Evolutionary conservation across 257 asterid species (phyloP).

Genomic region (Solanum gracilifrons): DNA sequence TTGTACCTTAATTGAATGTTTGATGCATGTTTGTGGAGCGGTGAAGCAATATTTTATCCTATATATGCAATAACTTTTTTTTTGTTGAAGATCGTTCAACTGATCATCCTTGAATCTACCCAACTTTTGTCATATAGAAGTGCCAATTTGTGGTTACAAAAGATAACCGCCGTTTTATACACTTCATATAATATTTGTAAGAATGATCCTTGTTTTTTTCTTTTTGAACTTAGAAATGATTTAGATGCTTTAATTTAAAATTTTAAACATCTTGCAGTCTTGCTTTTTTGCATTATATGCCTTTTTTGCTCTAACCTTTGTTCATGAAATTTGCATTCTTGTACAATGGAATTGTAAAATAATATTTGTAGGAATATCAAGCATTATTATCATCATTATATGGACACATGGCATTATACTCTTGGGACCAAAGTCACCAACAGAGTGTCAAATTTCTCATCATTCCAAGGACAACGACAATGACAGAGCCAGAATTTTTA

Average conservation of each 20-base stretch:
- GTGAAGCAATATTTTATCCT: background rate
- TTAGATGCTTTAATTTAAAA: background rate
- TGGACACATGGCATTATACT: background rate
- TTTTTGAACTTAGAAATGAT: background rate
- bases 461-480: background rate
- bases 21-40: background rate
- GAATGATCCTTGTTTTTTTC: background rate
- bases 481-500: background rate
- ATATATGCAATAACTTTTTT: background rate
- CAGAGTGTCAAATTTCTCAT: background rate
- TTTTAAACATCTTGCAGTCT: background rate
- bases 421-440: slow-evolving; percentile 17
- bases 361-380: background rate
- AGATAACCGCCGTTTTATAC: no score
- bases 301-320: background rate
- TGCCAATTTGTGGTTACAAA: background rate
- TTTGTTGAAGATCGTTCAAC: background rate
- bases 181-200: background rate
- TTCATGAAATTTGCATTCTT: background rate
- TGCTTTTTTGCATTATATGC: background rate
- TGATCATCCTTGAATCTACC: background rate
- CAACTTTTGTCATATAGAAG: accelerated
- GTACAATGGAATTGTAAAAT: background rate
- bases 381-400: background rate
- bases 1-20: background rate